Evolutionary conservation across 179 eudicot genomes (phyloP).

Genomic region (Spergularia azorica): DNA sequence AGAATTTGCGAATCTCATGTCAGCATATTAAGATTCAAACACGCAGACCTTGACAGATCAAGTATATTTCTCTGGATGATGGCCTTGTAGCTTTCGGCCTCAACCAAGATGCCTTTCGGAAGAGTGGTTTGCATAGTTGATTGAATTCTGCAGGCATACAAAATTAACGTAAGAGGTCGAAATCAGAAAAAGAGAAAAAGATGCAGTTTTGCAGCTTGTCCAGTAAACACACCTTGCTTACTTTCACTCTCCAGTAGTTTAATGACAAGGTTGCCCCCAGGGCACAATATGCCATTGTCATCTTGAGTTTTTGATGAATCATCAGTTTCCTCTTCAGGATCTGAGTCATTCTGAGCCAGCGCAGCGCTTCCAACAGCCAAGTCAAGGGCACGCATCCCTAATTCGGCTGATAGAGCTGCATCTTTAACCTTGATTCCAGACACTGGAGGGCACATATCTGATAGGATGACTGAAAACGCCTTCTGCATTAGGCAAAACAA

Average conservation of each 20-base stretch:
- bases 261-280: conserved; percentile 76
- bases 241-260: conserved; percentile 92
- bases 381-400: conserved; percentile 88
- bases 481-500: conserved; percentile 46
- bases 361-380: conserved; percentile 66
- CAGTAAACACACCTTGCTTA: conserved; percentile 52
- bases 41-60: conserved; percentile 79
- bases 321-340: conserved; percentile 25
- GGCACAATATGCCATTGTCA: conserved; percentile 49
- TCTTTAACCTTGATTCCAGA: conserved; percentile 86
- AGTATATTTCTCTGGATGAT: conserved; percentile 83
- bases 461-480: conserved; percentile 84
- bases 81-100: conserved; percentile 97
- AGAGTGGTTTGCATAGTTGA: conserved; percentile 77
- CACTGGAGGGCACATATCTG: conserved; percentile 93
- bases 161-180: conserved; percentile 2
- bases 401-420: conserved; percentile 84
- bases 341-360: conserved; percentile 24
- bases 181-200: not conserved
- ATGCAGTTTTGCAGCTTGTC: not conserved
- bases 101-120: conserved; percentile 74
- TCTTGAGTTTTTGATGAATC: conserved; percentile 24
- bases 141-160: conserved; percentile 54
- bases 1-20: not conserved
- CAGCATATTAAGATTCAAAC: conserved; percentile 2